Percentiles rank a stretch among this genome's conserved stretches.
These are phyloP conservation scores for Acacia pycnantha DNA, from an alignment of 331 rosid genomes.

Conservation along the genomic window DNA sequence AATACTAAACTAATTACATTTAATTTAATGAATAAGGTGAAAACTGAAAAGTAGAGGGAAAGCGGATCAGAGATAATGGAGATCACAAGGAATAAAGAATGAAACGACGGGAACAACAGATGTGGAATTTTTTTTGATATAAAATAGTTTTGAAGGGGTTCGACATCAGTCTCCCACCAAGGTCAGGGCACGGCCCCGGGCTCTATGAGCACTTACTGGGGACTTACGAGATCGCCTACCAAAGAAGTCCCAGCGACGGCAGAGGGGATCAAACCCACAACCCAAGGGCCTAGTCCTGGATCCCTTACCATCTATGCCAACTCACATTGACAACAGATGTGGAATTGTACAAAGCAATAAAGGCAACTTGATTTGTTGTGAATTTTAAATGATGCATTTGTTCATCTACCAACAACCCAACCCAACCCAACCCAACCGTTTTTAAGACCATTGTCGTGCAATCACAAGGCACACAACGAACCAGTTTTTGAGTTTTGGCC, in stretches of 20 bases:
- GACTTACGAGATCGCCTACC: too few species aligned
- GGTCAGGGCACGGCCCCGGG: too few species aligned
- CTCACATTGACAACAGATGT: not conserved
- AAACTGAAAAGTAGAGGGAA: not conserved
- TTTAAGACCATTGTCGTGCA: not conserved
- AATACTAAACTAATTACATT: not conserved
- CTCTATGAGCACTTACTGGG: too few species aligned
- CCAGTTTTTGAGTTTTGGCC: not conserved
- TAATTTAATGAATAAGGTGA: not conserved
- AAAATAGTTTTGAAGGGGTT: too few species aligned
- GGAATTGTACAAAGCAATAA: not conserved
- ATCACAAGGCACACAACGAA: not conserved
- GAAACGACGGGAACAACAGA: not conserved
- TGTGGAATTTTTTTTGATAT: too few species aligned
- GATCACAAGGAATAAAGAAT: not conserved
- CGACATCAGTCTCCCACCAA: too few species aligned
- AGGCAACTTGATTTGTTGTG: not conserved
- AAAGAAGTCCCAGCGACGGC: too few species aligned
- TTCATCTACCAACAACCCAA: not conserved
- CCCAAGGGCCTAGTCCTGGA: too few species aligned
- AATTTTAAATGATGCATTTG: not conserved
- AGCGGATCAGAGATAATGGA: not conserved
- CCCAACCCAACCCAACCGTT: slow-evolving; percentile 13
- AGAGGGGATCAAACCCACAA: too few species aligned
- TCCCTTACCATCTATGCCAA: too few species aligned